Evolutionary conservation across 192 early-diverging fungal genomes (phyloP), one percentile per base, ranked within the genome.

Genomic region (Coemansia sp.): DNA sequence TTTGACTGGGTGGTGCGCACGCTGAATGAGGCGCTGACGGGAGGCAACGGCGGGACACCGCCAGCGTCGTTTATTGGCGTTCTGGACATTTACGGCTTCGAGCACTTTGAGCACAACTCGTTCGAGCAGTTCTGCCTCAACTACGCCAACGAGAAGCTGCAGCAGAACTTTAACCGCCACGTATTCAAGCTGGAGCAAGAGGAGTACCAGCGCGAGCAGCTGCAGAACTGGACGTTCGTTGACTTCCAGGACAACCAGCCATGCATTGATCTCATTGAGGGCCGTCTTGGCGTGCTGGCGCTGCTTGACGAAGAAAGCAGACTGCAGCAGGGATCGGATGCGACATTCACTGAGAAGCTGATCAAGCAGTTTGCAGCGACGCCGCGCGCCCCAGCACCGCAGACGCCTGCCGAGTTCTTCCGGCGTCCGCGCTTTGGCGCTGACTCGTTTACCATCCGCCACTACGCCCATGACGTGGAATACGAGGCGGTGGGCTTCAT

Each of bases 81-180:
- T 2, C 84, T 99, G 60, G 97, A 99, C 87, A 99, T 99, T 68
- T 99, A 98, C 71, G 97, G 93, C 48, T 99, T 99, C 75, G 97
- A 99, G 77, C 95, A 98, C 71, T 99, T 99, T 77, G 91, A 94
- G 82, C 97, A 95, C 84, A 99, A 99, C 84, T 97, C 95, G 22
- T 99, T 99, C 66, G 97, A 99, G 83, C 97, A 99, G 85, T 98
- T 98, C 79, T 99, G 97, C 86, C 97, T 99, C 67, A 92, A 93
- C 71, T 93, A 92, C 69, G 90, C 95, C 66, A 96, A 96, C 79
- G 97, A 99, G 78, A 99, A 99, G 80, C 83, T 99, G 60, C 97
- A 99, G 79, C 95, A 98, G 82, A 91, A 97, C 79, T 99, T 99
- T 77, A 99, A 96, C 82, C 90, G 90, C 59, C 97, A 98, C 74